Evolutionary conservation across 2,329 filamentous ascomycete genomes (phyloP).

Genomic region (Xylariaceae sp.): DNA sequence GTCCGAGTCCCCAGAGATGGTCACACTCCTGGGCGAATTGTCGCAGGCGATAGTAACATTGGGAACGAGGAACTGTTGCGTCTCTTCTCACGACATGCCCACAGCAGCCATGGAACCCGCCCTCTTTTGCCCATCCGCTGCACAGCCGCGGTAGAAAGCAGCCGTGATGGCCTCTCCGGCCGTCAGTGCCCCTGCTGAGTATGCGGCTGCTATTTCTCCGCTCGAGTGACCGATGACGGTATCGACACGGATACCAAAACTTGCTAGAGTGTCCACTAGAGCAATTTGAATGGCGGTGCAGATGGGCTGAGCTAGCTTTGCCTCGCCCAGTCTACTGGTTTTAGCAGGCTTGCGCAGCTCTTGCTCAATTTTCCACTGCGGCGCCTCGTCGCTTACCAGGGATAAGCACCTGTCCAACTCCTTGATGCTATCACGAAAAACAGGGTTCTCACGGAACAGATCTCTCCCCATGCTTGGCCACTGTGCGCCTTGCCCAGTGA

Average conservation of each 20-base stretch:
- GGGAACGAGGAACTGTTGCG: constrained; percentile 21
- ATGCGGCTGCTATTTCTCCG: constrained; percentile 53
- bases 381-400: too few relatives aligned
- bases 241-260: constrained; percentile 41
- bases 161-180: too few relatives aligned
- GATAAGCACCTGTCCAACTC: too few relatives aligned
- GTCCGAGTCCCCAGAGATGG: constrained; percentile 36
- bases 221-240: constrained; percentile 48
- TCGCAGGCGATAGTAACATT: constrained; percentile 39
- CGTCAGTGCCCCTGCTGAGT: constrained; percentile 44
- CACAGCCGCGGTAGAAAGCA: too few relatives aligned
- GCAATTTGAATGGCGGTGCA: constrained; percentile 29
- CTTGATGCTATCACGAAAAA: constrained; percentile 6
- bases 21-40: constrained; percentile 41
- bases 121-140: constrained; percentile 6
- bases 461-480: constrained; percentile 27
- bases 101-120: constrained; percentile 41
- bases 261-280: constrained; percentile 48
- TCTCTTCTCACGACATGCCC: constrained; percentile 34
- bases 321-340: background rate
- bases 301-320: constrained; percentile 34
- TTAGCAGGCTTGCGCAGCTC: constrained; percentile 2
- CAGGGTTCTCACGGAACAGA: constrained; percentile 15
- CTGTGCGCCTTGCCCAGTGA: constrained; percentile 26
- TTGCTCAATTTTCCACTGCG: constrained; percentile 1